phyloP scores from a whole-genome alignment of 2,329 filamentous ascomycete species.

The Pleurostoma richardsiae region DNA sequence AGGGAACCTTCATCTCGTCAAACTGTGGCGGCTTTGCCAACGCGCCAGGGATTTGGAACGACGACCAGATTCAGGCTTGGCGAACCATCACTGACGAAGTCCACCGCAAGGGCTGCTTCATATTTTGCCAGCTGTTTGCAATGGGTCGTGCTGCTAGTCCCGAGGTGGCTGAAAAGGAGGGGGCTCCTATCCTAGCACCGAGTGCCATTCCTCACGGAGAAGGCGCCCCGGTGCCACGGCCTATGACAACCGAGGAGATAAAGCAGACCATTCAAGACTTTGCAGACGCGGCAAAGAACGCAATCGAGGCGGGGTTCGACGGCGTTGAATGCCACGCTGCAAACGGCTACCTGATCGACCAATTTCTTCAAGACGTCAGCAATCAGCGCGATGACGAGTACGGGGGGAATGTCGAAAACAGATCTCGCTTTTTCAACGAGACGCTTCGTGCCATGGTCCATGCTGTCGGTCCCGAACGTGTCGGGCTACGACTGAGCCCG shows the following conservation, averaged over 20 bases:
- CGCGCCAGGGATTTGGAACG: conserved; percentile 35
- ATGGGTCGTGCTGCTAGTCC: conserved; percentile 48
- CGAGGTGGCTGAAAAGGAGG: conserved; percentile 17
- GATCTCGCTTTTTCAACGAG: conserved; percentile 45
- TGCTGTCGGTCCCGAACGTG: neutral
- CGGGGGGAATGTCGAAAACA: conserved; percentile 50
- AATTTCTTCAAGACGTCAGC: conserved; percentile 48
- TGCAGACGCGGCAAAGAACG: conserved; percentile 26
- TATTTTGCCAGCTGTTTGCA: conserved; percentile 59
- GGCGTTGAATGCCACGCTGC: conserved; percentile 35
- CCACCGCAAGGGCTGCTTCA: conserved; percentile 50
- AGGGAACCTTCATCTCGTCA: conserved; percentile 46
- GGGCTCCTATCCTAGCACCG: conserved; percentile 16
- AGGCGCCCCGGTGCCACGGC: conserved; percentile 19
- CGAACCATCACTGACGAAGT: conserved; percentile 50
- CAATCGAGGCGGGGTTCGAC: conserved; percentile 48
- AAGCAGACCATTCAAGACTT: conserved; percentile 22
- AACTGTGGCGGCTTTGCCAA: conserved; percentile 38
- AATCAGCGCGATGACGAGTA: conserved; percentile 52
- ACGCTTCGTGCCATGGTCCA: conserved; percentile 39
- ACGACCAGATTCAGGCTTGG: conserved; percentile 48
- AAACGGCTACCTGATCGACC: conserved; percentile 40
- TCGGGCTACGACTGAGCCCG: neutral
- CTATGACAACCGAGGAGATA: conserved; percentile 37
- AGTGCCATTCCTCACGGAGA: conserved; percentile 17